Evolutionary conservation across 495 filamentous ascomycete genomes (phyloP).

Genomic region (Daldinia bambusicola): DNA sequence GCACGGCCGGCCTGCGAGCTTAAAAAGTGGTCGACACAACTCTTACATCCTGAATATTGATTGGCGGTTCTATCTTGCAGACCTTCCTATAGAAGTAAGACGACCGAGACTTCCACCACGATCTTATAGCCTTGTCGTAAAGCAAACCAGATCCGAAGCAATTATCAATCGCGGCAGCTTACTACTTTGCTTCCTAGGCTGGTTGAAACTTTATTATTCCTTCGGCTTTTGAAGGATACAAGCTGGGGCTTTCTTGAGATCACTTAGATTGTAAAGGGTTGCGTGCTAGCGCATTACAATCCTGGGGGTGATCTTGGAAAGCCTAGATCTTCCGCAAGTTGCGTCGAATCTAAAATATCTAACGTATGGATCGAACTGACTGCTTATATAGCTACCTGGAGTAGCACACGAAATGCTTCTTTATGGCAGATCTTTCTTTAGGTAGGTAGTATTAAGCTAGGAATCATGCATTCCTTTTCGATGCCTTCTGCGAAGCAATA

Average conservation of each 20-base stretch:
- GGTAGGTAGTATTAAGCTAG: background rate
- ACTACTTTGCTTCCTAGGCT: conserved; percentile 8
- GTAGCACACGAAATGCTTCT: background rate
- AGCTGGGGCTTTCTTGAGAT: background rate
- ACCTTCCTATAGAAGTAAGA: conserved; percentile 50
- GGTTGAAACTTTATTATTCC: conserved; percentile 9
- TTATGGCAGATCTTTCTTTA: background rate
- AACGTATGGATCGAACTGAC: background rate
- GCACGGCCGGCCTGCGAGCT: conserved; percentile 12
- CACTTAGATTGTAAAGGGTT: background rate
- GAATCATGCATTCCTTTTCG: too few species aligned
- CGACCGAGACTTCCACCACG: conserved; percentile 29
- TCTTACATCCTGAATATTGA: conserved; percentile 12
- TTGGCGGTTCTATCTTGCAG: conserved; percentile 21
- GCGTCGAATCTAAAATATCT: background rate
- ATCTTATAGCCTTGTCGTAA: conserved; percentile 14
- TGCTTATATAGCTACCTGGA: background rate
- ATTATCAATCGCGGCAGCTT: conserved; percentile 14
- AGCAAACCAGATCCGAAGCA: conserved; percentile 27
- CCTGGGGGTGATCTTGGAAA: conserved; percentile 20
- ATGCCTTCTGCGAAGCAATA: background rate
- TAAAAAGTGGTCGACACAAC: conserved; percentile 26
- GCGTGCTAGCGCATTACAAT: conserved; percentile 23
- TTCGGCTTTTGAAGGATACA: conserved; percentile 2
- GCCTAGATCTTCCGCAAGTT: conserved; percentile 19